phyloP scores from a whole-genome alignment of 1,139 yeast genomes.

The Yamadazyma triangularis region DNA sequence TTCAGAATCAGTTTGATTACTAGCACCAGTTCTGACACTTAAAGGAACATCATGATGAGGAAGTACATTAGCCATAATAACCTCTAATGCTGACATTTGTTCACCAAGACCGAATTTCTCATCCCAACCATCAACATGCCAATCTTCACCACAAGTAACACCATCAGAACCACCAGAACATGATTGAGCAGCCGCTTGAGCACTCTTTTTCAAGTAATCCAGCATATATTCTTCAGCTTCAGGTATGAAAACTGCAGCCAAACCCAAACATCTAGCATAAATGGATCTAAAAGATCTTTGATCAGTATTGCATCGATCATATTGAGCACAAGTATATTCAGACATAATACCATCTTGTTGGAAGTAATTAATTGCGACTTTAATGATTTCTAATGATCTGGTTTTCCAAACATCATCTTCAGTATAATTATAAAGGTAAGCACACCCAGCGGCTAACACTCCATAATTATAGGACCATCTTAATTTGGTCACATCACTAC shows the following conservation, averaged over 20 bases:
- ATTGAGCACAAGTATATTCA: conserved; percentile 60
- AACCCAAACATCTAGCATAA: conserved; percentile 61
- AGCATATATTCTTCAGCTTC: conserved; percentile 37
- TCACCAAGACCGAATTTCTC: conserved; percentile 72
- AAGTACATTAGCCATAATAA: conserved; percentile 38
- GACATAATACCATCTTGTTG: conserved; percentile 47
- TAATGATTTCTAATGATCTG: conserved; percentile 47
- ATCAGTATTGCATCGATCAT: conserved; percentile 60
- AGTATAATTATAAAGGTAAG: conserved; percentile 68
- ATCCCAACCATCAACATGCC: conserved; percentile 60
- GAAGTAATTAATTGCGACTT: conserved; percentile 44
- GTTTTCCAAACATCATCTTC: conserved; percentile 51
- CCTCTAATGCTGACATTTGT: conserved; percentile 72
- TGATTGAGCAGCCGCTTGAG: conserved; percentile 64
- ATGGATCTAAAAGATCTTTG: conserved; percentile 77
- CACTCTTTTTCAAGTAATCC: conserved; percentile 45
- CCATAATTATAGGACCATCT: conserved; percentile 84
- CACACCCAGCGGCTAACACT: conserved; percentile 65
- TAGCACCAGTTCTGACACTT: conserved; percentile 43
- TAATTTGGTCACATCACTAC: conserved; percentile 47
- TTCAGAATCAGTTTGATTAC: conserved; percentile 39
- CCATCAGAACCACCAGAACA: conserved; percentile 74
- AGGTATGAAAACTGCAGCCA: conserved; percentile 56
- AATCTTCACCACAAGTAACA: conserved; percentile 71
- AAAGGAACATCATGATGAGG: conserved; percentile 26